Base-by-base conservation (phyloP, 2,329 filamentous ascomycete genomes). In the Aspergillus neoniger region DNA sequence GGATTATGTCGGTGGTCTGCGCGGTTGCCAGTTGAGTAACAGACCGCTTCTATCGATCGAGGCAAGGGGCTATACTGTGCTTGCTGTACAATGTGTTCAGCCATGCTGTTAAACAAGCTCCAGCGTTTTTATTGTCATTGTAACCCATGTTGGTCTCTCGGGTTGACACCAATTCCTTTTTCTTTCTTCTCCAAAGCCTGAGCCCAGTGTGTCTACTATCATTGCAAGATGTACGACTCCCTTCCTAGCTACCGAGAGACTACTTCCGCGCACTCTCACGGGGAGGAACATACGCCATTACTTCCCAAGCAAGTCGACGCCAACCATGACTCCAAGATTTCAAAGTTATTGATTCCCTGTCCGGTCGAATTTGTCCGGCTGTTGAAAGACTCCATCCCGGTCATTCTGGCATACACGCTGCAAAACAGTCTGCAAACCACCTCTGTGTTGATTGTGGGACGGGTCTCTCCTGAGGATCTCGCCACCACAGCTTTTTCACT, bases 401-500 rank as follows among this genome's bases (percentile, higher is more conserved):
- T 96, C 3, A 92, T 96, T 62, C 72, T 96, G 39, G 91, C 91
- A 61, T 96, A 96, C 75, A 89, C 89, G 8, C 81, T 96, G 5
- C 92, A 96, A 57, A 96, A 94, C 74, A 92, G 89, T 5, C 80
- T 96, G 0, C 92, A 96, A 72, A 96, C 92, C 0, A 73, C 90
- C 1, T 95, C 91, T 0, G 90, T 96, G 4, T 79, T 96, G 49
- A 88, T 96, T 39, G 91, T 91, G 3, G 92, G 92, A 9, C 87
- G 91, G 2, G 79, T 92, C 0, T 93, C 90, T 0, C 88, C 92
- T 1, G 89, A 95, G 74, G 87, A 91, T 1, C 79, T 96, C 6
- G 91, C 92, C 0, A 91, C 89, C 0, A 89, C 91, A 1, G 91
- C 92, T 0, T 96, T 96, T 70, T 91, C 90, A 2, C 94, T 95